Percentiles rank a stretch among this genome's conserved stretches.
phyloP scores from a whole-genome alignment of 305 asterid genomes.

The Rubia peregrina region DNA sequence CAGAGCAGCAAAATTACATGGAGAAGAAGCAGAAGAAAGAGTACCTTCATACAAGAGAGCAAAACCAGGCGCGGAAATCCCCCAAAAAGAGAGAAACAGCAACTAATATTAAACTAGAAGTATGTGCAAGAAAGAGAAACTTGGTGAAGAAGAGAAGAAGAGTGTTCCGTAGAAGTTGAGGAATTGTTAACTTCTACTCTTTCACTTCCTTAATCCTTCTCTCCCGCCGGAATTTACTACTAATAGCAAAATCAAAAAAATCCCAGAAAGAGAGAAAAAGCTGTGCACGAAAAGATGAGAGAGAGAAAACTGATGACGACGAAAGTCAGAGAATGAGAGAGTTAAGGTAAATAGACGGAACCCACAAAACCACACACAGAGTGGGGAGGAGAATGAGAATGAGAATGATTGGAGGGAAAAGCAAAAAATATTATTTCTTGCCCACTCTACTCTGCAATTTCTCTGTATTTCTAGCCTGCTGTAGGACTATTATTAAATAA shows the following conservation, averaged over 20 bases:
- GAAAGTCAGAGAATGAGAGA: slow-evolving; percentile 20
- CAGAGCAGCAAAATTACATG: slow-evolving; percentile 4
- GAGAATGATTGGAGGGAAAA: slow-evolving; percentile 65
- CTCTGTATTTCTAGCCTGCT: neutral
- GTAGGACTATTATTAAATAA: neutral
- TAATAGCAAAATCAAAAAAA: neutral
- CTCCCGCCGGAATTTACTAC: slow-evolving; percentile 53
- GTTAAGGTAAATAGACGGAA: slow-evolving; percentile 8
- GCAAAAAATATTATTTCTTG: neutral
- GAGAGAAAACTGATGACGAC: slow-evolving; percentile 13
- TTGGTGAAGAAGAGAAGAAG: slow-evolving; percentile 18
- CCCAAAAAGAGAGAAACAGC: slow-evolving; percentile 19
- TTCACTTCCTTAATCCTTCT: slow-evolving; percentile 52
- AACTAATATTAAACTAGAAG: neutral
- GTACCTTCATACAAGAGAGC: slow-evolving; percentile 42
- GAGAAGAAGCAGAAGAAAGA: slow-evolving; percentile 14
- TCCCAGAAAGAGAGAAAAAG: neutral
- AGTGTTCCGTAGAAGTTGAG: slow-evolving; percentile 71
- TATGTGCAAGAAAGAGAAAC: slow-evolving; percentile 10
- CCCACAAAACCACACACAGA: slow-evolving; percentile 32
- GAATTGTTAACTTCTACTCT: slow-evolving; percentile 75
- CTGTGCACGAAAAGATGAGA: slow-evolving; percentile 19
- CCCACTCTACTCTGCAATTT: neutral
- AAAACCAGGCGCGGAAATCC: slow-evolving; percentile 30
- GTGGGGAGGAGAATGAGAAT: slow-evolving; percentile 50